Evolutionary conservation across 2,329 filamentous ascomycete species (phyloP).

Genomic region (Fusarium begoniae): DNA sequence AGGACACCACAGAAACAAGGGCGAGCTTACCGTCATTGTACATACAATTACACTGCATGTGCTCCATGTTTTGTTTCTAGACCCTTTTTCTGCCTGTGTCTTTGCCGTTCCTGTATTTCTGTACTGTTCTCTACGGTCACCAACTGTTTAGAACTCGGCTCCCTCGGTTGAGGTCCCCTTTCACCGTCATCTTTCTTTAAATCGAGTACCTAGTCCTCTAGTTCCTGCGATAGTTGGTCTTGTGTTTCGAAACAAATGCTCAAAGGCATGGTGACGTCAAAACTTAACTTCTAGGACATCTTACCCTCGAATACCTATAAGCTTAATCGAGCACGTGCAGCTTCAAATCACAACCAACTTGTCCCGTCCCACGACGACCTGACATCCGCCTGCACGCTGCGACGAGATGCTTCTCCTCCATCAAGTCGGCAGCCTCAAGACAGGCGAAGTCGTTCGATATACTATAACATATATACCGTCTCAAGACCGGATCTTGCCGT

Average conservation of each 20-base stretch:
- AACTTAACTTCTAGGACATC: constrained; percentile 19
- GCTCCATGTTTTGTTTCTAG: constrained; percentile 22
- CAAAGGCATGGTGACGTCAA: constrained; percentile 42
- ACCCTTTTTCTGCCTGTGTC: constrained; percentile 26
- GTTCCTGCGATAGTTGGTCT: background rate
- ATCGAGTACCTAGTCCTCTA: background rate
- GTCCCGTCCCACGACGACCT: background rate
- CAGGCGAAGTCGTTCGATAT: constrained; percentile 92
- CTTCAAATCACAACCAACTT: background rate
- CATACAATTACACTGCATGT: constrained; percentile 18
- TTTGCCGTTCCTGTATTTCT: constrained; percentile 6
- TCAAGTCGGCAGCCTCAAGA: constrained; percentile 89
- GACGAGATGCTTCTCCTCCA: constrained; percentile 84
- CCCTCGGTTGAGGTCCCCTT: constrained; percentile 20
- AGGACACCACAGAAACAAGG: constrained; percentile 13
- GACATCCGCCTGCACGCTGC: constrained; percentile 16
- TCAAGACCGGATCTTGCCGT: constrained; percentile 87
- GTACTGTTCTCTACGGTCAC: constrained; percentile 1
- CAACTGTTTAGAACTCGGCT: constrained; percentile 10
- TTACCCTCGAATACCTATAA: background rate
- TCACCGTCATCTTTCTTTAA: background rate
- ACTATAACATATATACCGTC: constrained; percentile 93
- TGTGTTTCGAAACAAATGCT: constrained; percentile 1
- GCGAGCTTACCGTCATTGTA: constrained; percentile 41
- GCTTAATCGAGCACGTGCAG: constrained; percentile 17